Evolutionary conservation across 1,284 basidiomycete species (phyloP), one percentile per base, ranked within the genome.

Genomic region (Austroboletus novae-zelandiae): DNA sequence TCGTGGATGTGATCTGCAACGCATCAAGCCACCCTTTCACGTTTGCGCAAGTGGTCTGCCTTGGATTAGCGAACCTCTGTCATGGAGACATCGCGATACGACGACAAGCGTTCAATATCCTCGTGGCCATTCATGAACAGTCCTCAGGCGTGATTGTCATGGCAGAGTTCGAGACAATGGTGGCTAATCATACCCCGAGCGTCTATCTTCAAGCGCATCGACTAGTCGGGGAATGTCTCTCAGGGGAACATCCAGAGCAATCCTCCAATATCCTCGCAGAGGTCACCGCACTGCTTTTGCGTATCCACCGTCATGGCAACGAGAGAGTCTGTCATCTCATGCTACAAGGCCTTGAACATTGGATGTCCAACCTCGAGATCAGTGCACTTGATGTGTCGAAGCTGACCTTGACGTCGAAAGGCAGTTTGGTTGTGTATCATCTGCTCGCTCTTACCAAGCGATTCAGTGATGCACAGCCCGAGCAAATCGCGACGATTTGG

Each of bases 401-500:
- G 41, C 39, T 60, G 40, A 49, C 71, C 18, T 69, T 87, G 29
- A 83, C 84, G 7, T 71, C 71, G 27, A 78, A 81, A 43, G 89
- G 88, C 8, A 78, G 81, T 45, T 71, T 79, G 18, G 81, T 86
- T 17, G 76, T 96, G n/a, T 89, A 88, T 57, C 89, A 95, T 64
- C 74, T 97, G 31, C 84, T 95, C 59, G 83, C 88, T 40, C 76
- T 98, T 49, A 94, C 91, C n/a, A 72, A 89, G 43, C 82, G 86
- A 47, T 94, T 89, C 64, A 80, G 82, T 9, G 81, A 89, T 55
- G 83, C 76, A 34, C 85, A 94, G 60, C 79, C 90, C 1, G 89
- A 93, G 58, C 92, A 94, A 62, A 78, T 97, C 32, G 78, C 87
- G n/a, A 79, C 84, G 2, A 79, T 96, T 17, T 94, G 94, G 86